These are phyloP conservation scores for Odontarrhena argentea DNA, from an alignment of 345 rosid genomes.

Conservation along the genomic window DNA sequence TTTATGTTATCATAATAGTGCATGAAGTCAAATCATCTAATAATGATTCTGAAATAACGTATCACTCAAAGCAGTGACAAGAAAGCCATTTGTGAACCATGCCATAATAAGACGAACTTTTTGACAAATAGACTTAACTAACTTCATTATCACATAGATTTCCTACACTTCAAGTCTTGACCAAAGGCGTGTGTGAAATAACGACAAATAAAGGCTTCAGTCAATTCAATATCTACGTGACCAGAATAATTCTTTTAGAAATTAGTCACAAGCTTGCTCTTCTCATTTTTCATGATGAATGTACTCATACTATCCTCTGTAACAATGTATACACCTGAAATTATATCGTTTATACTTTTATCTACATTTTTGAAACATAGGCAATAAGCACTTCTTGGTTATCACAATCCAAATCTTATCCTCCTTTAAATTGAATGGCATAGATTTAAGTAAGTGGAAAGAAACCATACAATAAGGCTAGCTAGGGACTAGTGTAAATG, in stretches of 20 bases:
- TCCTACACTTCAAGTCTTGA: background rate
- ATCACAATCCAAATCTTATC: background rate
- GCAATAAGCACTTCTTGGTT: background rate
- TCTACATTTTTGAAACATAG: constrained; percentile 2
- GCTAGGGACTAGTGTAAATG: background rate
- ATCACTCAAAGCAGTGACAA: constrained; percentile 16
- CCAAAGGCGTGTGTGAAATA: background rate
- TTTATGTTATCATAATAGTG: background rate
- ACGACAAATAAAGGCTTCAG: background rate
- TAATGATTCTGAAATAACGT: constrained; percentile 1
- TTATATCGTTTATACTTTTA: background rate
- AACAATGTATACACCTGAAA: background rate
- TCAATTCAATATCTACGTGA: background rate
- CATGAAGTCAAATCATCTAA: constrained; percentile 6
- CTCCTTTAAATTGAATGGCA: background rate
- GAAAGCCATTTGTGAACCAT: constrained; percentile 17
- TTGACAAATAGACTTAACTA: background rate
- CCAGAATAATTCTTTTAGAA: background rate
- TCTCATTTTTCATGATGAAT: constrained; percentile 21
- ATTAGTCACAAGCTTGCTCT: constrained; percentile 8
- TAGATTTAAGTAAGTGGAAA: background rate
- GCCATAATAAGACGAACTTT: constrained; percentile 17
- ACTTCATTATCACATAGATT: constrained; percentile 16
- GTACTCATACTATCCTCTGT: background rate
- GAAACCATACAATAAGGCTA: background rate